Evolutionary conservation across 177 flowering plant genomes (phyloP).

Genomic region (Vitis hybrid): DNA sequence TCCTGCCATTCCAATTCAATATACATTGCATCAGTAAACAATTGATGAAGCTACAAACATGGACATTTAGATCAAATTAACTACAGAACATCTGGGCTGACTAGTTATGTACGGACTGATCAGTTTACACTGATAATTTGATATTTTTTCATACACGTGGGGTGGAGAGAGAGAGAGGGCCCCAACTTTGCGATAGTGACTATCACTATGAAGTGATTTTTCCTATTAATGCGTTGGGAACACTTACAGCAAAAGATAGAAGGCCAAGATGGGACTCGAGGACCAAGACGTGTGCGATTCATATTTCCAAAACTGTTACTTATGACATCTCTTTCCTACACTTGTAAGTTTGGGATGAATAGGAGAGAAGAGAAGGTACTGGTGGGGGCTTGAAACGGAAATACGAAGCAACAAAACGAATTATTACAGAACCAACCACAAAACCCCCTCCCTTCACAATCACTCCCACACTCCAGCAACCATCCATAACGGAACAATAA

Average conservation of each 20-base stretch:
- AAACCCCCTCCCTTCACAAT: background rate
- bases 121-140: background rate
- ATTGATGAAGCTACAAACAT: too few species aligned
- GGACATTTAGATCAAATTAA: too few species aligned
- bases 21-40: too few species aligned
- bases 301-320: background rate
- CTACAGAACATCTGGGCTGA: too few species aligned
- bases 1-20: too few species aligned
- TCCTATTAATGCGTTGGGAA: background rate
- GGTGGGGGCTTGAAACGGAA: background rate
- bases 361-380: background rate
- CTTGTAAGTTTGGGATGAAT: slow-evolving; percentile 1
- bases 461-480: background rate
- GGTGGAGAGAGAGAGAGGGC: background rate
- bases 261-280: background rate
- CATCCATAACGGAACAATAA: slow-evolving; percentile 5
- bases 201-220: background rate
- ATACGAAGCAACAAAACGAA: slow-evolving; percentile 1
- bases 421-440: background rate
- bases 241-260: slow-evolving; percentile 8
- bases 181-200: background rate
- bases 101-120: background rate
- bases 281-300: slow-evolving; percentile 1
- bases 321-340: slow-evolving; percentile 3
- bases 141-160: too few species aligned